A percentile compares a stretch with the other conserved stretches of the same genome.
Conservation (phyloP, 805 yeast genomes). For the Candida ipomoeae region DNA sequence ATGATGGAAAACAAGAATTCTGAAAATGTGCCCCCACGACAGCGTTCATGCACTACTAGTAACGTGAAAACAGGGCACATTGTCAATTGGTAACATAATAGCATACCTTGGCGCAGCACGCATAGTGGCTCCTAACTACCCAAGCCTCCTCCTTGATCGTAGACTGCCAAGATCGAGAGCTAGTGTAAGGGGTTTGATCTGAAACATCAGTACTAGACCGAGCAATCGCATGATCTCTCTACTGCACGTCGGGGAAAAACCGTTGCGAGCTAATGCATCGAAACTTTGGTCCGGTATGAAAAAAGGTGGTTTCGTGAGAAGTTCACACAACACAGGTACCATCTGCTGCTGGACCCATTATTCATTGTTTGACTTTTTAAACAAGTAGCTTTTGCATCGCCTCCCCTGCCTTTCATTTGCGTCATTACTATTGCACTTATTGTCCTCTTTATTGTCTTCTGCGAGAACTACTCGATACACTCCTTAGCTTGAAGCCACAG, state of each 20-base stretch:
- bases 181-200: not conserved
- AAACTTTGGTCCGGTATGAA: not conserved
- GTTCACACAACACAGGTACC: not conserved
- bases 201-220: not conserved
- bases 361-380: not conserved
- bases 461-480: not conserved
- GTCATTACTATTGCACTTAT: not conserved
- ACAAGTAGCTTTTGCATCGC: not conserved
- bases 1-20: not conserved
- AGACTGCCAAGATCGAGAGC: not conserved
- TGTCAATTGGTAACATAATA: not conserved
- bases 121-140: not conserved
- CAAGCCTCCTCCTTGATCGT: not conserved
- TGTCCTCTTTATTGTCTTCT: not conserved
- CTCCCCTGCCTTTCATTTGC: not conserved
- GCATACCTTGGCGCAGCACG: not conserved
- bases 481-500: not conserved
- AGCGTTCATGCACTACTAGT: not conserved
- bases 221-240: not conserved
- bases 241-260: constrained; percentile 3
- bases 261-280: constrained; percentile 6
- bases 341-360: not conserved
- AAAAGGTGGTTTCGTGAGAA: not conserved
- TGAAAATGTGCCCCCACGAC: not conserved
- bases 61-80: not conserved